These are phyloP conservation scores for Lactarius quietus DNA, from an alignment of 768 basidiomycete genomes.

Conservation along the genomic window DNA sequence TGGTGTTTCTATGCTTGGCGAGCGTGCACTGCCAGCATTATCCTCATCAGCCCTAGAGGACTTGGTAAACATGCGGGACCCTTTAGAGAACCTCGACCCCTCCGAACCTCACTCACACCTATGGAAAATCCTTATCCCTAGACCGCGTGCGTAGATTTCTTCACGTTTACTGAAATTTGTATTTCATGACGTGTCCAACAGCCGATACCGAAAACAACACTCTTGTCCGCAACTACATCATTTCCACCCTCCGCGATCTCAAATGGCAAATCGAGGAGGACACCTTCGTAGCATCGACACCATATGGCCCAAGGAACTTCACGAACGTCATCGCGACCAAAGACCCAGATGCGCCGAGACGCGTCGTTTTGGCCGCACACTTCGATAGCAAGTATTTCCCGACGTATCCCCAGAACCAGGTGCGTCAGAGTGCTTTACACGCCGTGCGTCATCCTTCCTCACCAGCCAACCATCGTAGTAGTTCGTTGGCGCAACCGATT, in stretches of 20 bases:
- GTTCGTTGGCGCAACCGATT: slow-evolving; percentile 98
- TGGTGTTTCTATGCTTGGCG: slow-evolving; percentile 34
- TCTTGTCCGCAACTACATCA: slow-evolving; percentile 76
- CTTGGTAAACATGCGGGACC: slow-evolving; percentile 57
- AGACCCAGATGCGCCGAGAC: slow-evolving; percentile 75
- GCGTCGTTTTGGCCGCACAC: slow-evolving; percentile 87
- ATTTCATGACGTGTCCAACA: slow-evolving; percentile 29
- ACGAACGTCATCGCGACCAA: slow-evolving; percentile 95
- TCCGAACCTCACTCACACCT: slow-evolving; percentile 66
- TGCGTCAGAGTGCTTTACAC: slow-evolving; percentile 34
- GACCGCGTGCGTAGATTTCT: slow-evolving; percentile 53
- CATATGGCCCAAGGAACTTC: slow-evolving; percentile 75
- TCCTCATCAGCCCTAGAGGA: slow-evolving; percentile 48
- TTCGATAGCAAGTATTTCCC: slow-evolving; percentile 91
- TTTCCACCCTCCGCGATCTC: slow-evolving; percentile 61
- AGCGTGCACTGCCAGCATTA: slow-evolving; percentile 41
- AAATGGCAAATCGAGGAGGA: slow-evolving; percentile 91
- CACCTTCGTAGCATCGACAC: slow-evolving; percentile 72
- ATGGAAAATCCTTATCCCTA: slow-evolving; percentile 81
- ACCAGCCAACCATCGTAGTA: slow-evolving; percentile 34
- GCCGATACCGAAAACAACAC: slow-evolving; percentile 78
- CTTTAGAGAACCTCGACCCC: slow-evolving; percentile 64
- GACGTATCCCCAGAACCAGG: slow-evolving; percentile 68
- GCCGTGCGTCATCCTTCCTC: neutral
- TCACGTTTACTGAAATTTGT: slow-evolving; percentile 15